A percentile compares a stretch with the other conserved stretches of the same genome.
phyloP scores from a whole-genome alignment of 2,329 filamentous ascomycete species.

The Aspergillus sclerotialis region DNA sequence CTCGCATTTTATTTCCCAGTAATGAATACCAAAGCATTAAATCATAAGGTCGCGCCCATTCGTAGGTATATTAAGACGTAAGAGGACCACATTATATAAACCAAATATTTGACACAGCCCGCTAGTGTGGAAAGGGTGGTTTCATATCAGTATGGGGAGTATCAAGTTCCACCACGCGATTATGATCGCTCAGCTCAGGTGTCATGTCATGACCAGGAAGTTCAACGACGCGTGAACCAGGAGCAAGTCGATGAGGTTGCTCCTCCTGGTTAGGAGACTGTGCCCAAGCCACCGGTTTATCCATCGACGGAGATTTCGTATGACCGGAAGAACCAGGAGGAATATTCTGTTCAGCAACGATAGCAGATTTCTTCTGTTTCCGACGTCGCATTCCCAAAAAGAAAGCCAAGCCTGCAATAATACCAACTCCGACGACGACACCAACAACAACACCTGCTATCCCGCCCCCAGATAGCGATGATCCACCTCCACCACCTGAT shows the following conservation, averaged over 20 bases:
- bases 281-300: neutral
- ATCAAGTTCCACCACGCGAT: neutral
- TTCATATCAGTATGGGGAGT: no score
- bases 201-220: neutral
- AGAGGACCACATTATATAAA: no score
- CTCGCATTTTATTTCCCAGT: no score
- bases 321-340: neutral
- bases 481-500: neutral
- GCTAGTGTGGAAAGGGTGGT: no score
- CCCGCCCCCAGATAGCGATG: constrained; percentile 2
- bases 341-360: no score
- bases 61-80: no score
- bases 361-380: neutral
- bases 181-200: neutral
- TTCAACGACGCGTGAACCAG: neutral
- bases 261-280: neutral
- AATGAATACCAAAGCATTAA: no score
- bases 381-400: constrained; percentile 4
- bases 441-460: constrained; percentile 7
- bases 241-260: neutral
- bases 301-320: neutral
- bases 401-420: constrained; percentile 4
- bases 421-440: constrained; percentile 1
- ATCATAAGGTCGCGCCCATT: no score
- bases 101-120: no score